These are phyloP conservation scores for Penicillium paneum DNA, from an alignment of 2,329 filamentous ascomycete species.

Conservation along the genomic window DNA sequence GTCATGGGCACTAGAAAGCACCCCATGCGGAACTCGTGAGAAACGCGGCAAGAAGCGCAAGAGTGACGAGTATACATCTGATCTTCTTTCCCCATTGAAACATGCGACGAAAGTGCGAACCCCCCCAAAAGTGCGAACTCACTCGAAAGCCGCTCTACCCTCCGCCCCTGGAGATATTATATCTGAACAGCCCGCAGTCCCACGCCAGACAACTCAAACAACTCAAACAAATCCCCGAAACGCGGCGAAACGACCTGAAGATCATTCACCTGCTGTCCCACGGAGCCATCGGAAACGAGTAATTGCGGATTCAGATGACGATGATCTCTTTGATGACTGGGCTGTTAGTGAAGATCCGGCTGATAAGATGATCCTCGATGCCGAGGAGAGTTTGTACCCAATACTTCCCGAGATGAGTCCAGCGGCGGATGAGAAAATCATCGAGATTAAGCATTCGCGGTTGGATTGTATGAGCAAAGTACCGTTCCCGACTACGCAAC, in stretches of 20 bases:
- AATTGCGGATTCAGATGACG: constrained; percentile 37
- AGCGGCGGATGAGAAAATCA: constrained; percentile 4
- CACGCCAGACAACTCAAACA: constrained; percentile 5
- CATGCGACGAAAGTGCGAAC: constrained; percentile 25
- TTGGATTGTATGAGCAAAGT: background rate
- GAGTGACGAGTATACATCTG: constrained; percentile 46
- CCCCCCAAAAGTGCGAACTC: constrained; percentile 25
- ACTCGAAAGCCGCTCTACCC: constrained; percentile 12
- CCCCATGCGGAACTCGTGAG: constrained; percentile 34
- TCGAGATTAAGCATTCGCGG: background rate
- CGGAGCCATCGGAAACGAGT: constrained; percentile 16
- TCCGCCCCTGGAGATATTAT: background rate
- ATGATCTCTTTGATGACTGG: constrained; percentile 30
- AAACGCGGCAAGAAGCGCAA: constrained; percentile 49
- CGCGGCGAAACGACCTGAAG: constrained; percentile 7
- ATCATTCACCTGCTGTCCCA: constrained; percentile 4
- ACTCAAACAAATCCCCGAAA: constrained; percentile 8
- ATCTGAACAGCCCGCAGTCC: constrained; percentile 1
- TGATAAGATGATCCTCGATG: constrained; percentile 21
- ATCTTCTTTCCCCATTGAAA: constrained; percentile 36
- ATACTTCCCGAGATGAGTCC: constrained; percentile 26
- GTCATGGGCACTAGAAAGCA: constrained; percentile 46
- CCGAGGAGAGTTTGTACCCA: constrained; percentile 30
- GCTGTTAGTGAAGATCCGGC: constrained; percentile 16
- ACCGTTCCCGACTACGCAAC: constrained; percentile 11